Base-by-base conservation (phyloP, 208 protist genomes). In the Phytomonas sp. region DNA sequence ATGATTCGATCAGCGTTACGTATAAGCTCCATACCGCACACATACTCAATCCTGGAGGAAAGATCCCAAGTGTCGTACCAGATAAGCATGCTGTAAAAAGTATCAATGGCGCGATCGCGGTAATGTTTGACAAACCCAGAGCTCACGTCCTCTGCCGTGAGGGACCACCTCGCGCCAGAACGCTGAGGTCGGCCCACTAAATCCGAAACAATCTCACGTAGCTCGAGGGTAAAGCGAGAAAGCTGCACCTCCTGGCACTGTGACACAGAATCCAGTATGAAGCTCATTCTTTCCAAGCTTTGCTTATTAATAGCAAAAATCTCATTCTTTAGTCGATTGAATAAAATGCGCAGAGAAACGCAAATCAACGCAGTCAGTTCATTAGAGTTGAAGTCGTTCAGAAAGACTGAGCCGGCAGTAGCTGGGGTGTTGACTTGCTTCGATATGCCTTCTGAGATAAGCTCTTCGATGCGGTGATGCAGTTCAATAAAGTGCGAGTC, bases 1-100 rank as follows among this genome's bases (percentile, higher is more conserved):
- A 89, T 83, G 30, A 92, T 78, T 67, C 77, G 76, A 32, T 92
- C 87, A 11, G 72, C 68, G 70, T 92, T 92, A 66, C 87, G 87
- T 71, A 92, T 92, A 33, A 92, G 82, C 72, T 92, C 87, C 81
- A 92, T 83, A 75, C 89, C 89, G 60, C 79, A 81, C 9, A 87
- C 79, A 74, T 92, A 79, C 71, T 92, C 87, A 59, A 70, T 76
- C 79, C 89, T 92, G 17, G 83, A 78, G 9, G 84, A 76, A 36
- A 84, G 71, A 72, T 89, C 84, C 87, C 87, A 92, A 78, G 89
- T 83, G 63, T 92, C 87, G 69, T 92, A 92, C 87, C 87, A 92
- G 67, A 92, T 82, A 15, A 92, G 81, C n/a, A 92, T 63, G 11
- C 87, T 84, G 63, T 78, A 74, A 17, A 92, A 72, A 28, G 87